Conservation (phyloP, 1,284 basidiomycete genomes). For the Cryptococcus sp. region DNA sequence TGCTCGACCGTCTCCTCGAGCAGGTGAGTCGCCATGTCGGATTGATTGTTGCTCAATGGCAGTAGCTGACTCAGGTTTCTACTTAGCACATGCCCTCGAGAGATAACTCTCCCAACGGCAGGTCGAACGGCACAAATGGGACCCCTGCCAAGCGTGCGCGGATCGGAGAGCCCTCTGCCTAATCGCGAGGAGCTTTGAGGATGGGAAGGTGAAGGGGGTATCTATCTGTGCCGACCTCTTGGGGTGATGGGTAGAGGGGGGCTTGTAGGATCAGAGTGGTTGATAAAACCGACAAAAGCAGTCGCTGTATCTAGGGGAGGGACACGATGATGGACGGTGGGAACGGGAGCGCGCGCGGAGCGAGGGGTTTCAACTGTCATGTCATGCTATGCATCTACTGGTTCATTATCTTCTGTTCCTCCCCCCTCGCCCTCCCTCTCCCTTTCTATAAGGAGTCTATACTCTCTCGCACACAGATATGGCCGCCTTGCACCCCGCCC, state of each 20-base stretch:
- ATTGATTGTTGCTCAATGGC: neutral
- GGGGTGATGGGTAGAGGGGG: neutral
- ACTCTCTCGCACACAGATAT: conserved; percentile 83
- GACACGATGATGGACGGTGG: neutral
- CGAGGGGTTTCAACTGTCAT: neutral
- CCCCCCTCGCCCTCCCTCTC: neutral
- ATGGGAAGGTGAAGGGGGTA: neutral
- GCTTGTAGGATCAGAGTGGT: neutral
- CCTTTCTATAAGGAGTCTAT: conserved; percentile 39
- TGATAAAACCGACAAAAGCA: neutral
- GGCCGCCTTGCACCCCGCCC: conserved; percentile 80
- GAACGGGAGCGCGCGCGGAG: neutral
- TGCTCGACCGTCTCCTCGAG: conserved; percentile 73
- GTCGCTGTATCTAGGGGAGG: neutral
- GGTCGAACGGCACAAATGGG: conserved; percentile 19
- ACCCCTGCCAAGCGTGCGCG: conserved; percentile 27
- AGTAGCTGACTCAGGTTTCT: neutral
- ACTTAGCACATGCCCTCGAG: conserved; percentile 41
- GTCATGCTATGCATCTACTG: neutral
- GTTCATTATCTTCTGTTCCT: neutral
- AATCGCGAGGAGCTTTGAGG: neutral
- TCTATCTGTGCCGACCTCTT: neutral
- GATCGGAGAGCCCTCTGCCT: conserved; percentile 20
- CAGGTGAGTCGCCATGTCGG: conserved; percentile 28
- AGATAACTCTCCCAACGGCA: conserved; percentile 30